A percentile compares a stretch with the other conserved stretches of the same genome.
Conservation (phyloP, 108 stramenopile genomes). For the Skeletonema potamos region DNA sequence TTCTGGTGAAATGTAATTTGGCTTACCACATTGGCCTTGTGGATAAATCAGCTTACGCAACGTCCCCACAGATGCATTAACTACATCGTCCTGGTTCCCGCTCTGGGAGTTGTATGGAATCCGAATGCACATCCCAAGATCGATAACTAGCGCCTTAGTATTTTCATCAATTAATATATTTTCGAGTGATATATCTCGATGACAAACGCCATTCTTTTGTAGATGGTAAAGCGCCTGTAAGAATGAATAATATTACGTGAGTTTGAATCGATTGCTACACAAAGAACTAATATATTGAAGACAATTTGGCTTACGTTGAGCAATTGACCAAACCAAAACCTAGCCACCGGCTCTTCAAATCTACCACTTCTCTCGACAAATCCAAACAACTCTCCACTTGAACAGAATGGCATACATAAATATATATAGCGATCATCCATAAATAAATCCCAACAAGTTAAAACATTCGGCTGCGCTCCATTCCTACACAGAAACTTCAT, state of each 20-base stretch:
- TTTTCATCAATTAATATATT: slow-evolving; percentile 70
- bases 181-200: slow-evolving; percentile 81
- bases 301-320: slow-evolving; percentile 47
- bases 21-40: slow-evolving; percentile 79
- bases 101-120: slow-evolving; percentile 56
- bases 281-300: background rate
- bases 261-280: background rate
- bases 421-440: slow-evolving; percentile 76
- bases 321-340: slow-evolving; percentile 85
- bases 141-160: slow-evolving; percentile 74
- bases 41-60: slow-evolving; percentile 66
- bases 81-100: slow-evolving; percentile 14
- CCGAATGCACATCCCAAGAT: slow-evolving; percentile 91
- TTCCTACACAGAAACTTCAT: slow-evolving; percentile 59
- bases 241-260: background rate
- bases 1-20: slow-evolving; percentile 86
- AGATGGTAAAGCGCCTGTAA: slow-evolving; percentile 65
- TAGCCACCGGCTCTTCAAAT: slow-evolving; percentile 73
- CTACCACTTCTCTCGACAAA: slow-evolving; percentile 65
- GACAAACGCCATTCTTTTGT: slow-evolving; percentile 78
- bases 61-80: slow-evolving; percentile 50
- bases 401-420: slow-evolving; percentile 80
- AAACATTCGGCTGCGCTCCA: slow-evolving; percentile 58
- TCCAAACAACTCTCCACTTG: slow-evolving; percentile 82
- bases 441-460: slow-evolving; percentile 65